Percentiles rank a stretch among this genome's conserved stretches.
Evolutionary conservation across 1,284 basidiomycete genomes (phyloP).

Genomic region (Sanguinoderma infundibulare): DNA sequence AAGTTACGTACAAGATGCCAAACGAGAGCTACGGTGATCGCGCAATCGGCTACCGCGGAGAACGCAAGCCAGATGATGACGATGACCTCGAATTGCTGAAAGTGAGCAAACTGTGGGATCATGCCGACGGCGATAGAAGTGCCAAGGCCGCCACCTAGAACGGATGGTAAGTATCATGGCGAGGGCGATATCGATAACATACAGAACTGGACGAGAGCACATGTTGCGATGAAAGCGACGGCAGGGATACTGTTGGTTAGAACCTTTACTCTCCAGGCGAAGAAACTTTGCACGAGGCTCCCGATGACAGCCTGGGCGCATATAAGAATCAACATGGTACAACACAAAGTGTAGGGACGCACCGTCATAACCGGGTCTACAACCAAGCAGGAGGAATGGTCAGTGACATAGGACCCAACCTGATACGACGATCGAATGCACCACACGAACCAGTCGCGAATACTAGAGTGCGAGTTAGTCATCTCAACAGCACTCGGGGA

Average conservation of each 20-base stretch:
- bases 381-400: neutral
- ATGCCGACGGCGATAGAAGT: constrained; percentile 41
- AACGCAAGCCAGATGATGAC: constrained; percentile 43
- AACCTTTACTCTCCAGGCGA: constrained; percentile 47
- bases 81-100: constrained; percentile 41
- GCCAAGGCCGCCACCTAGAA: constrained; percentile 37
- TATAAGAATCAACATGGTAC: neutral
- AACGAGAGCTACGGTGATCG: constrained; percentile 36
- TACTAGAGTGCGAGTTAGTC: constrained; percentile 21
- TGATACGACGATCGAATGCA: neutral
- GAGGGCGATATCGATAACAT: constrained; percentile 10
- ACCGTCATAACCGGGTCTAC: constrained; percentile 41
- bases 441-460: constrained; percentile 37
- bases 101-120: constrained; percentile 38
- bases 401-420: neutral
- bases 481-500: neutral
- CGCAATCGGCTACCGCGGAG: constrained; percentile 37
- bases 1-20: constrained; percentile 33
- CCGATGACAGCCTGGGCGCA: constrained; percentile 41
- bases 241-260: constrained; percentile 38
- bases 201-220: constrained; percentile 38
- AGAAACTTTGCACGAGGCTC: constrained; percentile 45
- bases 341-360: neutral
- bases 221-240: constrained; percentile 31
- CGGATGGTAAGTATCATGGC: neutral